phyloP scores from a whole-genome alignment of 2,329 filamentous ascomycete species.

The Geosmithia flava region DNA sequence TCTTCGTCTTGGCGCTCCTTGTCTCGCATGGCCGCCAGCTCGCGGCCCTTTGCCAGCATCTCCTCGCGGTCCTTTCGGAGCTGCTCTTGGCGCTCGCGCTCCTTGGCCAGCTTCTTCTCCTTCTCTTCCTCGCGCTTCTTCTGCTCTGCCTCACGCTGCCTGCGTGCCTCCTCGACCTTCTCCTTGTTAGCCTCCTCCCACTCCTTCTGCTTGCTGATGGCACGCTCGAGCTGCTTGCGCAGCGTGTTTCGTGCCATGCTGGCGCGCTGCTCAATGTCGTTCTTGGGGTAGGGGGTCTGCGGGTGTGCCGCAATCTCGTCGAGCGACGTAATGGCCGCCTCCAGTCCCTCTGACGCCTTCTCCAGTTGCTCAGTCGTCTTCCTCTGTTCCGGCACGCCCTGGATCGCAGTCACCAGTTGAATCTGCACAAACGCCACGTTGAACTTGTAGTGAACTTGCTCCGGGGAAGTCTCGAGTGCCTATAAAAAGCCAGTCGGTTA shows the following conservation, averaged over 20 bases:
- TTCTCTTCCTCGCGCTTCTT: conserved; percentile 67
- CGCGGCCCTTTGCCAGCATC: conserved; percentile 65
- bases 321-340: conserved; percentile 67
- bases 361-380: conserved; percentile 72
- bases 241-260: conserved; percentile 97
- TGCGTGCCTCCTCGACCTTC: conserved; percentile 70
- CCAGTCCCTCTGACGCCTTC: conserved; percentile 66
- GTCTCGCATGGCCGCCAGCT: conserved; percentile 59
- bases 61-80: conserved; percentile 76
- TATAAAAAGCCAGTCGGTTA: conserved; percentile 14
- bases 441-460: conserved; percentile 87
- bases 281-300: conserved; percentile 74
- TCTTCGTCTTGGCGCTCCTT: conserved; percentile 47
- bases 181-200: conserved; percentile 90
- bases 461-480: conserved; percentile 67
- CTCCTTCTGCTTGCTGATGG: conserved; percentile 71
- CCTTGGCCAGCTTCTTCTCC: conserved; percentile 52
- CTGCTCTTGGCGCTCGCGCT: conserved; percentile 64
- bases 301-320: conserved; percentile 51
- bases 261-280: conserved; percentile 85
- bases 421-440: conserved; percentile 98
- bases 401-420: conserved; percentile 74
- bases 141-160: conserved; percentile 70
- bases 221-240: conserved; percentile 79
- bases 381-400: conserved; percentile 61